Base-by-base conservation (phyloP, 1,284 basidiomycete genomes). In the Heterobasidion annosum region DNA sequence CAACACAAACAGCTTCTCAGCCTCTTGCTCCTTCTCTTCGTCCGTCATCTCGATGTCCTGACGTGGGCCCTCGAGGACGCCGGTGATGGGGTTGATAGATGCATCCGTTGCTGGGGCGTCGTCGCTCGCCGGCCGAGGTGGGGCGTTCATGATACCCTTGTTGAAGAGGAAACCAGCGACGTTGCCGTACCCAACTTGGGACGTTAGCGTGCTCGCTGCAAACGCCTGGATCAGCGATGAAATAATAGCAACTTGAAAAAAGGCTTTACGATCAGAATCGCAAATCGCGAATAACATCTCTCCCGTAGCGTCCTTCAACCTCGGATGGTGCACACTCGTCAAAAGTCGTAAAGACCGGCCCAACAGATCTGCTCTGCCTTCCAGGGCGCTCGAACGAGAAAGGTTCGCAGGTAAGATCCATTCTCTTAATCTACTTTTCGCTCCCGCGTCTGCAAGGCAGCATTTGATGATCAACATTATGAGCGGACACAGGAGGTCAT, bases 131-230 rank as follows among this genome's bases (percentile, higher is more conserved):
- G 34, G 52, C 7, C 12, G 45, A 3, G 32, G 19, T 43, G 52
- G 52, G 8, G 52, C 34, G 34, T 35, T 35, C 45, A 89, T 75
- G 59, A 96, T 78, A 12, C 92, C 92, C 64, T 92, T 93, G 63
- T 90, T 83, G 72, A 93, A 94, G 33, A 98, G 76, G 72, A 91
- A 88, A 1, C 94, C 94, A 0, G 93, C 91, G 34, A 93, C 91
- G 63, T 93, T 93, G 19, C 94, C 94, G 61, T 97, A 96, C 3
- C 93, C 93, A 49, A 95, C 80, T 52, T 88, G 82, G 5, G 82
- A 76, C 7, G 83, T 82, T 8, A 96, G 73, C 0, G 73, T 78
- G 13, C 77, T 74, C 18, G 86, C 90, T 92, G 63, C 32, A 53
- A 32, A 34, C 3, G 10, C 15, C 12, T 13, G 9, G 9, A 48